phyloP scores from a whole-genome alignment of 2,329 filamentous ascomycete species.

The Colletotrichum gloeosporioides region DNA sequence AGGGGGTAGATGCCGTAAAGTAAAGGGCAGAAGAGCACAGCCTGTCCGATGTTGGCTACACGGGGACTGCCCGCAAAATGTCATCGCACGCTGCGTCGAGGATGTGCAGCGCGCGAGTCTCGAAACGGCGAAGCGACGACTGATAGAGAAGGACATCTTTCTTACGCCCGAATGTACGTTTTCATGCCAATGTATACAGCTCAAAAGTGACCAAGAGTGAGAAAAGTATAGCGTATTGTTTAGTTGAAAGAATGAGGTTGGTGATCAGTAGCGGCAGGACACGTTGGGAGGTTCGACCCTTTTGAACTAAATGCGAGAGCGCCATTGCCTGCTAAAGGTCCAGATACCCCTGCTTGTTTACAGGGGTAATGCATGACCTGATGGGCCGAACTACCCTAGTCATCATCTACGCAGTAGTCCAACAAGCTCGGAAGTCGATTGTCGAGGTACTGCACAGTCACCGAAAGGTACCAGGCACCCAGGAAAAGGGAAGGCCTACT shows the following conservation, averaged over 20 bases:
- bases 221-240: neutral
- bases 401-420: too few relatives aligned
- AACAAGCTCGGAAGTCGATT: too few relatives aligned
- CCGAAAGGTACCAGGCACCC: neutral
- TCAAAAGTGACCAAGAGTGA: rapidly evolving
- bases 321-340: neutral
- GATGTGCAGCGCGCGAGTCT: too few relatives aligned
- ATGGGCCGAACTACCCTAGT: neutral
- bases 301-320: neutral
- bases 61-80: too few relatives aligned
- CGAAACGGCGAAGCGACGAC: too few relatives aligned
- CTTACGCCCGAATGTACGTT: too few relatives aligned
- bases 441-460: too few relatives aligned
- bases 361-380: neutral
- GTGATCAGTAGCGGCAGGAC: neutral
- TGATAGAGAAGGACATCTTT: too few relatives aligned
- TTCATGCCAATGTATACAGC: rapidly evolving
- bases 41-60: neutral
- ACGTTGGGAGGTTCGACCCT: neutral
- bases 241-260: rapidly evolving
- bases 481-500: too few relatives aligned
- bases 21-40: neutral
- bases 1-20: rapidly evolving
- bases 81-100: rapidly evolving
- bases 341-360: neutral